These are phyloP conservation scores for Boeremia exigua DNA, from an alignment of 2,329 filamentous ascomycete genomes.

Conservation along the genomic window DNA sequence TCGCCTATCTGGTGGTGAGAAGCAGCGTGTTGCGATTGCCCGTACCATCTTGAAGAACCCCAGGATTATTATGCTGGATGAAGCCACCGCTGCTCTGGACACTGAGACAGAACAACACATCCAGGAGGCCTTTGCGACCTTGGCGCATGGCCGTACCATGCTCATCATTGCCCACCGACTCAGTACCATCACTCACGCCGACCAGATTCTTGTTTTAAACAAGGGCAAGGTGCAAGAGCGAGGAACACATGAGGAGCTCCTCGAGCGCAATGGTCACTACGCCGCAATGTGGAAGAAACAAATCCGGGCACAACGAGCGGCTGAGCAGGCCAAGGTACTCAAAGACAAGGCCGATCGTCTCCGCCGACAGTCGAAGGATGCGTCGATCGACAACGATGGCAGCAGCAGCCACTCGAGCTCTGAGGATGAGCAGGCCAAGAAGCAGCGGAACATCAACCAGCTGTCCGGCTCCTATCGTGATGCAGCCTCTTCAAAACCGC, in stretches of 20 bases:
- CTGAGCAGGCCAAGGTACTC: slow-evolving; percentile 56
- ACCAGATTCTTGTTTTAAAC: slow-evolving; percentile 63
- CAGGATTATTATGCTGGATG: slow-evolving; percentile 89
- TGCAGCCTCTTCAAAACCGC: slow-evolving; percentile 29
- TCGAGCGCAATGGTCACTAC: slow-evolving; percentile 54
- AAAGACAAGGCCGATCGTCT: slow-evolving; percentile 59
- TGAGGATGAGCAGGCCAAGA: slow-evolving; percentile 43
- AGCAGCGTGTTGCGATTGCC: slow-evolving; percentile 91
- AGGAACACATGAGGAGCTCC: slow-evolving; percentile 59
- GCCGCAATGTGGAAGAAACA: slow-evolving; percentile 61
- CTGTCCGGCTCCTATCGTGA: slow-evolving; percentile 18
- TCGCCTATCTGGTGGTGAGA: slow-evolving; percentile 86
- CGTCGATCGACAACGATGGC: slow-evolving; percentile 46
- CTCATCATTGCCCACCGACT: slow-evolving; percentile 86
- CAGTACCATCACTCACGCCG: slow-evolving; percentile 62
- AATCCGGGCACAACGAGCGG: slow-evolving; percentile 57
- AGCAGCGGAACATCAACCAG: slow-evolving; percentile 5
- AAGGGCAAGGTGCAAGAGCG: slow-evolving; percentile 59
- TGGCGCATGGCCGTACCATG: slow-evolving; percentile 86
- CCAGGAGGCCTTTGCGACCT: slow-evolving; percentile 80
- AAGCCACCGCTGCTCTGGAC: slow-evolving; percentile 90
- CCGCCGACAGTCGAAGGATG: slow-evolving; percentile 56
- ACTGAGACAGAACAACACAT: slow-evolving; percentile 94
- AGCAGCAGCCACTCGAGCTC: slow-evolving; percentile 45
- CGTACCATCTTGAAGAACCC: slow-evolving; percentile 92